These are phyloP conservation scores for Meyerozyma elateridarum DNA, from an alignment of 1,139 yeast genomes.

Conservation along the genomic window DNA sequence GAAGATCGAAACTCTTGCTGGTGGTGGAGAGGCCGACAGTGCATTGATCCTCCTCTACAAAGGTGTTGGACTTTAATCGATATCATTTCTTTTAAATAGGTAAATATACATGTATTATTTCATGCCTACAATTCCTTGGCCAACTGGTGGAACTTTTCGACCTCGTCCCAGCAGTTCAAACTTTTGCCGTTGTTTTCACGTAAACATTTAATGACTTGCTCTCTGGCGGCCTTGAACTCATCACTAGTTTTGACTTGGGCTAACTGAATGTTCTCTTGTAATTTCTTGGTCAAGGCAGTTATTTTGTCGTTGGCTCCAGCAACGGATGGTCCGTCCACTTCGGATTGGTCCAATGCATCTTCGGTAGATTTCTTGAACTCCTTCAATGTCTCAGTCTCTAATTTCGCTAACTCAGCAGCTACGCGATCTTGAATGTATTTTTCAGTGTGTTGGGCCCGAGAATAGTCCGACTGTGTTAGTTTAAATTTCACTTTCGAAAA, in stretches of 20 bases:
- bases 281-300: conserved; percentile 18
- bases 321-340: conserved; percentile 20
- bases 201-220: conserved; percentile 60
- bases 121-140: conserved; percentile 28
- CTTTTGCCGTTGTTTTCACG: conserved; percentile 65
- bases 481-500: conserved; percentile 4
- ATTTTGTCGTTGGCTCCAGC: conserved; percentile 35
- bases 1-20: conserved; percentile 79
- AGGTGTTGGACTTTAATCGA: conserved; percentile 53
- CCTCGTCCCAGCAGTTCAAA: conserved; percentile 85
- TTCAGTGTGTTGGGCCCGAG: conserved; percentile 77
- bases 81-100: neutral
- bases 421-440: conserved; percentile 76
- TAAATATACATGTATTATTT: neutral
- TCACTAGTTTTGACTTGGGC: conserved; percentile 29
- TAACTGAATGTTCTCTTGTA: conserved; percentile 44
- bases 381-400: conserved; percentile 56
- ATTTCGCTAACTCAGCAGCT: conserved; percentile 54
- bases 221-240: conserved; percentile 43
- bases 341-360: conserved; percentile 31
- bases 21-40: conserved; percentile 97
- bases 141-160: conserved; percentile 62
- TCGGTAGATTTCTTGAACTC: conserved; percentile 52
- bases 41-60: conserved; percentile 85
- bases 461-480: conserved; percentile 59